These are phyloP conservation scores for Boletus fagicola DNA, from an alignment of 768 basidiomycete species.

Conservation along the genomic window DNA sequence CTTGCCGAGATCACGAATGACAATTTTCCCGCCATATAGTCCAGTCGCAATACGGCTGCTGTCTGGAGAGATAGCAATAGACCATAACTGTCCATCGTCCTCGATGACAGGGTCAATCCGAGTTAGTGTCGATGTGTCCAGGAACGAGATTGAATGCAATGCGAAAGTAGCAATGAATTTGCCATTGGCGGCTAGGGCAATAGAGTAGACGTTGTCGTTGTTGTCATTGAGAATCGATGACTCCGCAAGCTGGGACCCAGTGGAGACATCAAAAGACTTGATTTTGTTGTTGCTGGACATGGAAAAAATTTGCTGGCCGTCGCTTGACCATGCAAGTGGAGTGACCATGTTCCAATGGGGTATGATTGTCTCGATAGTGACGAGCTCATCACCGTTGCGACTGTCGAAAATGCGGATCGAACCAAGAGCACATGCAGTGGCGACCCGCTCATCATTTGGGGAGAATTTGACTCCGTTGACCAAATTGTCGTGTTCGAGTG, in stretches of 20 bases:
- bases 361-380: neutral
- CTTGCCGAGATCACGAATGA: neutral
- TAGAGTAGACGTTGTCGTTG: rapidly evolving
- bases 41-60: neutral
- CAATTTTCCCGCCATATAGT: neutral
- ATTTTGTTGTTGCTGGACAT: neutral
- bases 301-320: neutral
- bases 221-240: neutral
- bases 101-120: neutral
- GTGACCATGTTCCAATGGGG: rapidly evolving
- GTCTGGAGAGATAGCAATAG: neutral
- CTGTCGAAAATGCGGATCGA: neutral
- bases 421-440: neutral
- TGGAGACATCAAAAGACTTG: neutral
- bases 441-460: neutral
- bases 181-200: neutral
- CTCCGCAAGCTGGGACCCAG: neutral
- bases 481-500: rapidly evolving
- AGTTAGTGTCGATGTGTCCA: neutral
- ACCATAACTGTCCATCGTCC: neutral
- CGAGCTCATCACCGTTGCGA: neutral
- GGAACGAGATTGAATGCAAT: neutral
- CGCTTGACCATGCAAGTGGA: neutral
- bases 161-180: neutral
- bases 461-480: neutral